These are phyloP conservation scores for Salicornia ramosissima DNA, from an alignment of 148 eudicot species.

Conservation along the genomic window DNA sequence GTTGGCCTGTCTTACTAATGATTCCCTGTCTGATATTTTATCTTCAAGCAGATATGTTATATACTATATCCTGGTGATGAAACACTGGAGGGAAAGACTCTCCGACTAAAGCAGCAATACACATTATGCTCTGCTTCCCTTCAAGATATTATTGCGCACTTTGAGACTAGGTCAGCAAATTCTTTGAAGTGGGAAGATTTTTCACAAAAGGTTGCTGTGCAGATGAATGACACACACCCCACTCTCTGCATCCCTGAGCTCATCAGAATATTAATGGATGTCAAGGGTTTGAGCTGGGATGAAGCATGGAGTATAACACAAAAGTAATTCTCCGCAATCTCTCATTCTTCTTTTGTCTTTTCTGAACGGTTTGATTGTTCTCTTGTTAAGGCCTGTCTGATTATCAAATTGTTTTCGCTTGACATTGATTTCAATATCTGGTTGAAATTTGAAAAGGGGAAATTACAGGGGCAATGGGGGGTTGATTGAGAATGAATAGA, in stretches of 20 bases:
- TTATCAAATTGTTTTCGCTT: not conserved
- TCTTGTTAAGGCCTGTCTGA: not conserved
- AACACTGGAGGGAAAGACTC: slow-evolving; percentile 74
- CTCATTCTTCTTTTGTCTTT: not conserved
- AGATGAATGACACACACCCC: slow-evolving; percentile 99
- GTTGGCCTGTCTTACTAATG: not conserved
- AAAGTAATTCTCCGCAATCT: slow-evolving; percentile 37
- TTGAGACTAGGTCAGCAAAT: slow-evolving; percentile 78
- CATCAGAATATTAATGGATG: slow-evolving; percentile 79
- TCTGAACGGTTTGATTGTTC: not conserved
- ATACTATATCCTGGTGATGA: slow-evolving; percentile 91
- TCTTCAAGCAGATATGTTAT: slow-evolving; percentile 68
- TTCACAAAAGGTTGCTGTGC: slow-evolving; percentile 91
- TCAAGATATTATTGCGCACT: slow-evolving; percentile 84
- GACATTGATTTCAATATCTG: not conserved
- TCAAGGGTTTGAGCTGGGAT: slow-evolving; percentile 81
- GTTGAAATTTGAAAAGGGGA: no score
- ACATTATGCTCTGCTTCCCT: slow-evolving; percentile 96
- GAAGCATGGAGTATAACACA: slow-evolving; percentile 84
- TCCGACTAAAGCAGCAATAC: slow-evolving; percentile 91
- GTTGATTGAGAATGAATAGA: not conserved
- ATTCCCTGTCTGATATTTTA: slow-evolving; percentile 4
- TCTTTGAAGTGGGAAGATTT: slow-evolving; percentile 67
- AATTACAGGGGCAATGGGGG: not conserved
- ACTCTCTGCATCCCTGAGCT: slow-evolving; percentile 96